These are phyloP conservation scores for Calonectria montana DNA, from an alignment of 2,329 filamentous ascomycete species.

Conservation along the genomic window DNA sequence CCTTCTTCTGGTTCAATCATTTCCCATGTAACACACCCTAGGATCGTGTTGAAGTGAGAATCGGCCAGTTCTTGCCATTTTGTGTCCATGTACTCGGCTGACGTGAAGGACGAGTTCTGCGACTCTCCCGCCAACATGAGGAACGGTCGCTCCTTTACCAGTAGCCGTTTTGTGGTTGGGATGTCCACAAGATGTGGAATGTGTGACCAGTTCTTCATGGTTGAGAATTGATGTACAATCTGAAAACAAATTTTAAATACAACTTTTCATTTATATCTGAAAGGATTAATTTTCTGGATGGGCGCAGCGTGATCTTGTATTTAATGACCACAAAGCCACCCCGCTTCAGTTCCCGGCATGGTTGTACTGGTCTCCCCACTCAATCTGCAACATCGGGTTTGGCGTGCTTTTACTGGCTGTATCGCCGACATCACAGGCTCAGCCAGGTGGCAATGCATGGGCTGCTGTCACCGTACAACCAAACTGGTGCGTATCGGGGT, in stretches of 20 bases:
- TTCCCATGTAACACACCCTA: constrained; percentile 50
- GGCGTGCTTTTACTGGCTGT: background rate
- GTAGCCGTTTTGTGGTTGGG: background rate
- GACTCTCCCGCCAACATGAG: background rate
- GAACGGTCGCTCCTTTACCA: background rate
- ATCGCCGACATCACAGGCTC: background rate
- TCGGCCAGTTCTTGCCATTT: constrained; percentile 44
- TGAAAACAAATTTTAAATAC: too few relatives aligned
- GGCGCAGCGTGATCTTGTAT: background rate
- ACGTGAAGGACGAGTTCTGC: background rate
- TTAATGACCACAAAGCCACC: background rate
- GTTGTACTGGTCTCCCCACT: background rate
- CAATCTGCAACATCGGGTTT: background rate
- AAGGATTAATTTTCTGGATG: too few relatives aligned
- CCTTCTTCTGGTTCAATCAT: constrained; percentile 48
- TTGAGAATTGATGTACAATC: background rate
- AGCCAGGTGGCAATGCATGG: background rate
- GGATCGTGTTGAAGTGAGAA: constrained; percentile 48
- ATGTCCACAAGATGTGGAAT: background rate
- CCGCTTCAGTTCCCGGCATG: background rate
- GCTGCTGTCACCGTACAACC: background rate
- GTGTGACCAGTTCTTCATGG: background rate
- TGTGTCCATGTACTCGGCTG: constrained; percentile 41
- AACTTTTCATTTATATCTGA: too few relatives aligned
- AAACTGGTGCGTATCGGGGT: background rate